A percentile compares a stretch with the other conserved stretches of the same genome.
These are phyloP conservation scores for Mallotus nudiflorus DNA, from an alignment of 345 rosid genomes.

Conservation along the genomic window DNA sequence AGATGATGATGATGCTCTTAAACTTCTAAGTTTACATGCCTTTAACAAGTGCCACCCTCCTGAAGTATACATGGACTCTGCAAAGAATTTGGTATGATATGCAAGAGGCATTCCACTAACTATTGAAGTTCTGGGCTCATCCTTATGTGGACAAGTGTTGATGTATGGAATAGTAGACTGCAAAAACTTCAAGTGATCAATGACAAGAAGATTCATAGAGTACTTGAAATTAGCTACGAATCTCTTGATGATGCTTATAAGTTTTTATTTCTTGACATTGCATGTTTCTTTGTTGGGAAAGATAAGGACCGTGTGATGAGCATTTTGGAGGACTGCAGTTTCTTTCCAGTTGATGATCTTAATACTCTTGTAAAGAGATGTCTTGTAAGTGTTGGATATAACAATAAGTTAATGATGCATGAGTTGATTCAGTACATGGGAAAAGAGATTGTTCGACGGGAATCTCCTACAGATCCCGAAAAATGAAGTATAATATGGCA, in stretches of 20 bases:
- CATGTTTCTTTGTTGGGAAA: constrained; percentile 27
- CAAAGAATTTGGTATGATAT: background rate
- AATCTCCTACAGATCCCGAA: constrained; percentile 7
- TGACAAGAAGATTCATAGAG: background rate
- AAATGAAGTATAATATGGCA: constrained; percentile 30
- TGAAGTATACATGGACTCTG: background rate
- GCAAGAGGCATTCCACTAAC: constrained; percentile 13
- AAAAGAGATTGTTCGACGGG: constrained; percentile 24
- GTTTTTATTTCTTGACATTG: constrained; percentile 31
- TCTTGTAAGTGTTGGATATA: constrained; percentile 7
- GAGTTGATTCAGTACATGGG: constrained; percentile 29
- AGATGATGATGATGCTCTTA: constrained; percentile 12
- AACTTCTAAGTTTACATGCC: constrained; percentile 20
- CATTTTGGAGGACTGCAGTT: constrained; percentile 21
- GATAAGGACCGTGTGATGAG: constrained; percentile 13
- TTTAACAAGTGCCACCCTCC: background rate
- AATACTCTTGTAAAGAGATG: constrained; percentile 12
- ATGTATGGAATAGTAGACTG: constrained; percentile 21
- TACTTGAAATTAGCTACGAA: constrained; percentile 23
- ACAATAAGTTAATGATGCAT: constrained; percentile 23
- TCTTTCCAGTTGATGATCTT: constrained; percentile 15
- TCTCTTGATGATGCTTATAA: constrained; percentile 22
- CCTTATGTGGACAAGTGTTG: constrained; percentile 4
- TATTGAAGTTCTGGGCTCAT: constrained; percentile 23
- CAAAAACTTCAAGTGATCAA: constrained; percentile 18